Evolutionary conservation across 2,329 filamentous ascomycete genomes (phyloP), one percentile per base, ranked within the genome.

Genomic region (Exophiala calicioides): DNA sequence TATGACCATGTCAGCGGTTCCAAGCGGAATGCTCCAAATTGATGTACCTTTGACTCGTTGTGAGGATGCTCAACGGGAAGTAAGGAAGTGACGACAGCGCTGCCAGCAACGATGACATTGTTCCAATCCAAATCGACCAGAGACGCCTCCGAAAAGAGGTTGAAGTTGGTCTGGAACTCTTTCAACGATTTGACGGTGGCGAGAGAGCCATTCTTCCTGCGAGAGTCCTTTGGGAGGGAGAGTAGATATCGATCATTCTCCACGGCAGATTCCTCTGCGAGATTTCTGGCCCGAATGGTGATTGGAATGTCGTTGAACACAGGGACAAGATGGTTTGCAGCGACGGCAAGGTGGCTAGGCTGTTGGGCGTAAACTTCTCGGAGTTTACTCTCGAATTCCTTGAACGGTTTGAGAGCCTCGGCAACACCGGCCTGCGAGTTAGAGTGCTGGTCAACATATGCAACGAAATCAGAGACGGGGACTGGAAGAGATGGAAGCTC

Each of bases 31-130:
- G 5, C 9, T 24, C n/a, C 12, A 42, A 12, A 26, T 23, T 8
- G 24, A 10, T 50, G n/a, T 39, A 51, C 58, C 70, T 87, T 87
- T 34, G 81, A 84, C 23, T 70, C 68, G 37, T 73, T 77, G 65
- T 82, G 81, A 52, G 81, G 67, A 2, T 78, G 68, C 4, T 84
- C 84, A 4, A 88, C 80, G 0, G 88, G 85, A 10, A 94, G 68
- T 24, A 94, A 74, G 37, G 84, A 84, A 43, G 90, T 94, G 41
- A 88, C 81, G 1, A 91, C 88, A 1, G 87, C 84, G 37, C 85
- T 90, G 8, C 89, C 89, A 30, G 88, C 86, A 21, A 81, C 89
- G 12, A 93, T 82, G 12, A 94, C 81, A 62, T 93, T 93, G 61
- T 68, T 81, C 88, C 88, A 94, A 62, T 91, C 81, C 57, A 94